Base-by-base conservation (phyloP, 2,329 filamentous ascomycete genomes). In the Ramularia collo-cygni region DNA sequence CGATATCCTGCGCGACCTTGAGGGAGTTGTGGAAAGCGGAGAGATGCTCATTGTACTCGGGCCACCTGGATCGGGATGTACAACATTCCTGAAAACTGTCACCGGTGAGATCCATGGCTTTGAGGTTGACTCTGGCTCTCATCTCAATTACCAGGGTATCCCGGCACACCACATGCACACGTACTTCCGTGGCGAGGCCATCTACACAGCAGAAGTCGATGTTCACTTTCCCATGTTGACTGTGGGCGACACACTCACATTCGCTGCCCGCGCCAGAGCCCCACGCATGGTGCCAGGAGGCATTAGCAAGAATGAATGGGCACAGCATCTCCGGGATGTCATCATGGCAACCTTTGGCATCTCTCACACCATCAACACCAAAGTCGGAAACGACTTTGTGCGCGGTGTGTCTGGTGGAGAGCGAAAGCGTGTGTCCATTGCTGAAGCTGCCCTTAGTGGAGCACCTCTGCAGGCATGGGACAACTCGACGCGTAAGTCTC, bases 171-270 rank as follows among this genome's bases (percentile, higher is more conserved):
- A 86, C 57, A 90, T 92, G 83, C 77, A 84, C 64, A 77, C 76
- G 8, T 70, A 76, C 46, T 88, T 90, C 66, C 80, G 84, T 18
- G 86, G 86, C 50, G 86, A 93, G 64, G 84, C 84, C 46, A 89
- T 92, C 60, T 92, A 92, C 65, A 89, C 84, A 0, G 84, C 84
- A 43, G 85, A 92, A 61, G 81, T 85, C 26, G 87, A 93, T 58
- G 81, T 84, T 4, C 84, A 89, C 63, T 89, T 89, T 56, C 83
- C 84, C 9, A 76, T 81, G 65, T 65, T 92, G 53, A 80, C 76
- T 2, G 85, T 90, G 30, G 83, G 83, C 37, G 82, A 90, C 54
- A 92, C 85, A 1, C 71, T 90, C 33, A 81, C 77, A 39, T 90
- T 90, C 47, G 85, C 85, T 13, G 83, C 85, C 3, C 70, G 76